These are phyloP conservation scores for Apocynum venetum DNA, from an alignment of 257 asterid genomes.

Conservation along the genomic window DNA sequence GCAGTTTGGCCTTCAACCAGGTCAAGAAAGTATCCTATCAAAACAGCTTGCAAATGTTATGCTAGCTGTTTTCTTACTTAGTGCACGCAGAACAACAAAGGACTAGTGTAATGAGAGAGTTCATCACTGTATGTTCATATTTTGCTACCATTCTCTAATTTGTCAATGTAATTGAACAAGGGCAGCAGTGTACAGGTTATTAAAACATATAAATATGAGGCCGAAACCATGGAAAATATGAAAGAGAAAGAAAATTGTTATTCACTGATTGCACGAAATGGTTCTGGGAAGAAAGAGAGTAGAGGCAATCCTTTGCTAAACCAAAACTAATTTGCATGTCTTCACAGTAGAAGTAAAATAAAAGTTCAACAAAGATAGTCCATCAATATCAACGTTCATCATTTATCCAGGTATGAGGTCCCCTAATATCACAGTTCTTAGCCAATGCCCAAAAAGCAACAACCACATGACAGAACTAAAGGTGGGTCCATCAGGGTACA, in stretches of 20 bases:
- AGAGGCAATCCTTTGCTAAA: not conserved
- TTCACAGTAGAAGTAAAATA: not conserved
- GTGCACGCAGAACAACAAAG: not conserved
- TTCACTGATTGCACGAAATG: not conserved
- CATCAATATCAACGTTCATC: not conserved
- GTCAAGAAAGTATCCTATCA: not conserved
- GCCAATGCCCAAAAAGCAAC: not conserved
- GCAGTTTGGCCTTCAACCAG: not conserved
- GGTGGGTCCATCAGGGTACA: not conserved
- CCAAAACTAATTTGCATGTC: not conserved
- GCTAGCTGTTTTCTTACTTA: not conserved
- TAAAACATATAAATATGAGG: not conserved
- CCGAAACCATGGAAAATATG: not conserved
- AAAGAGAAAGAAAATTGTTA: not conserved
- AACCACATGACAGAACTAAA: not conserved
- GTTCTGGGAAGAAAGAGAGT: no score
- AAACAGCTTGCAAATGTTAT: not conserved
- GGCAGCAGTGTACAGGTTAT: not conserved
- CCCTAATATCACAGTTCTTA: not conserved
- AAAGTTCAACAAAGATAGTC: not conserved
- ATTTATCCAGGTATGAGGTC: not conserved
- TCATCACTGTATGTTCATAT: not conserved
- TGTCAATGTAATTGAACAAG: not conserved
- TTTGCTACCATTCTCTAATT: not conserved
- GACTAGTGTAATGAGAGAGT: not conserved